Percentiles rank a stretch among this genome's conserved stretches.
Evolutionary conservation across 768 basidiomycete species (phyloP).

Genomic region (Agaricus blazei): DNA sequence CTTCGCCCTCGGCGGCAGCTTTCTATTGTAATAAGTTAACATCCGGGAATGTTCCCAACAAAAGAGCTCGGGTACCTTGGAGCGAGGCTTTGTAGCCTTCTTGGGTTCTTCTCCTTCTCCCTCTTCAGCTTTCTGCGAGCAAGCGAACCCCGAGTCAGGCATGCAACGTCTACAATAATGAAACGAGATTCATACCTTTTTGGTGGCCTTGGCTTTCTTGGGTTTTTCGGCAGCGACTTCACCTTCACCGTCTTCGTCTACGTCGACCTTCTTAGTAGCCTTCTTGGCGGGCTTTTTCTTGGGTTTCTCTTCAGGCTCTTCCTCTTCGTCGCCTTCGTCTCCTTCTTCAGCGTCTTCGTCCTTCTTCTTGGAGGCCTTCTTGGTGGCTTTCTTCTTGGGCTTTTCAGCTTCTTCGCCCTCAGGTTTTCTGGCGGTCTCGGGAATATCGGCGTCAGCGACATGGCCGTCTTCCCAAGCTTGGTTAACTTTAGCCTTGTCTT

Average conservation of each 20-base stretch:
- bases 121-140: constrained; percentile 15
- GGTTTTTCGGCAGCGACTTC: constrained; percentile 40
- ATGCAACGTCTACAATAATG: neutral
- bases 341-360: constrained; percentile 18
- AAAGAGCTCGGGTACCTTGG: constrained; percentile 14
- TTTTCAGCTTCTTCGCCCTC: constrained; percentile 44
- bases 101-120: constrained; percentile 23
- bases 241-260: constrained; percentile 20
- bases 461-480: constrained; percentile 74
- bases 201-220: constrained; percentile 38
- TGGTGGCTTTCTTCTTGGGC: constrained; percentile 37
- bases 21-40: constrained; percentile 10
- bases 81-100: constrained; percentile 24
- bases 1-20: constrained; percentile 16
- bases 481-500: constrained; percentile 66
- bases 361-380: constrained; percentile 25
- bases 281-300: constrained; percentile 23
- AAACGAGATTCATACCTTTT: constrained; percentile 18
- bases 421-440: constrained; percentile 62
- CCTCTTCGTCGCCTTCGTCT: constrained; percentile 20
- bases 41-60: neutral
- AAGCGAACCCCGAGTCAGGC: neutral
- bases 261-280: constrained; percentile 23
- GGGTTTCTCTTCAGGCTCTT: constrained; percentile 43
- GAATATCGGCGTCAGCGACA: constrained; percentile 82